A percentile compares a stretch with the other conserved stretches of the same genome.
These are phyloP conservation scores for Leptographium lundbergii DNA, from an alignment of 2,329 filamentous ascomycete genomes.

Conservation along the genomic window DNA sequence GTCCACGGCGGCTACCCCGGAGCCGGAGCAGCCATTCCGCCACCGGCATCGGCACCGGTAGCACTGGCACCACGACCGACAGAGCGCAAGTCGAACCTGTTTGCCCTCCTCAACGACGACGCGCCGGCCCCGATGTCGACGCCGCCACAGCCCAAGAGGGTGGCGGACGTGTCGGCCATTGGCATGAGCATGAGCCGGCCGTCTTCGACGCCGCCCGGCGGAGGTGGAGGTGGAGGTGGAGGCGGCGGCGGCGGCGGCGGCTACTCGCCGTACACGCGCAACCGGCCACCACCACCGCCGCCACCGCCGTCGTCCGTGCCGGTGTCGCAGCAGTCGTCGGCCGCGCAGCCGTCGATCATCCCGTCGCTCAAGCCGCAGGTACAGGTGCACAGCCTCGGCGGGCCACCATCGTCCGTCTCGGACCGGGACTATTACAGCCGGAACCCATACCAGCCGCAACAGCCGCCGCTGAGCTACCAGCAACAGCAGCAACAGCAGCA, in stretches of 20 bases:
- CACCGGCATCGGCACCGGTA: constrained; percentile 15
- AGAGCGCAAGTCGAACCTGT: constrained; percentile 50
- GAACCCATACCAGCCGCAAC: constrained; percentile 18
- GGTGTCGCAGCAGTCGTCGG: constrained; percentile 10
- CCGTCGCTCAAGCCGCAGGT: constrained; percentile 42
- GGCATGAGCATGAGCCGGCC: neutral
- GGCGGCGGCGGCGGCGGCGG: constrained; percentile 15
- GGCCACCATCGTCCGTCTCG: constrained; percentile 18
- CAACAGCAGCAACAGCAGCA: constrained; percentile 15
- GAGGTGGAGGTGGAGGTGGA: constrained; percentile 1
- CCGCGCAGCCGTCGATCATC: constrained; percentile 27
- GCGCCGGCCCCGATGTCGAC: constrained; percentile 29
- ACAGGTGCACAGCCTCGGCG: constrained; percentile 31
- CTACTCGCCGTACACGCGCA: constrained; percentile 33
- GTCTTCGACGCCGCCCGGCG: constrained; percentile 6
- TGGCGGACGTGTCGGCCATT: constrained; percentile 29
- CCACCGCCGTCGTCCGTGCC: constrained; percentile 25
- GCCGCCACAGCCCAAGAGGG: constrained; percentile 27
- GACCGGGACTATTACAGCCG: constrained; percentile 35
- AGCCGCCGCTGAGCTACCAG: constrained; percentile 13
- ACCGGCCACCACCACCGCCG: constrained; percentile 16
- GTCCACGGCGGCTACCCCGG: neutral
- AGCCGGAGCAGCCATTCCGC: no score
- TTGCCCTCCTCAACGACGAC: constrained; percentile 51
- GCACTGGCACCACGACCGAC: constrained; percentile 26